Evolutionary conservation across 805 yeast species (phyloP), one percentile per base, ranked within the genome.

Genomic region (Wickerhamomyces canadensis): DNA sequence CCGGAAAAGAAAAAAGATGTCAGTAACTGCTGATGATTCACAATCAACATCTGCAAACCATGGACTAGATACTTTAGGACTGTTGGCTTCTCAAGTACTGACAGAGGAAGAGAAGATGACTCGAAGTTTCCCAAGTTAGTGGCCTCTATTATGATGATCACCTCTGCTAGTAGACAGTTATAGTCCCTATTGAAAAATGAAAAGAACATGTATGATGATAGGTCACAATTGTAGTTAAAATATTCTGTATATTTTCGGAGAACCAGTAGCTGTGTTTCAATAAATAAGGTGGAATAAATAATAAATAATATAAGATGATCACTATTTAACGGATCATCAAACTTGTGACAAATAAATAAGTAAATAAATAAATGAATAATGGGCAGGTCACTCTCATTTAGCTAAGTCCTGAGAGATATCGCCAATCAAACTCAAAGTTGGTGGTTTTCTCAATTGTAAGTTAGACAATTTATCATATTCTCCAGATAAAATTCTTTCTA

Each of bases 401-500:
- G 40, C 19, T 16, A 42, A 31, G 5, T 38, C 43, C 4, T 19
- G 28, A 8, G 42, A 38, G 22, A 36, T 26, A 21, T 42, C 46
- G 8, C 46, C 46, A 33, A 43, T 32, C 24, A 42, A 27, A 8
- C 21, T 17, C 6, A 35, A 26, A 9, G 40, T n/a, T n/a, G n/a
- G 35, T 9, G 23, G 31, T 14, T 33, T 14, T 45, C 72, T 74
- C 53, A 68, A 66, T 65, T 74, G 76, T 54, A 79, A 66, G 37
- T 73, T 74, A 21, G 77, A 71, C 52, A 79, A 65, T 52, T 69
- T 78, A 62, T 85, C 95, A 63, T 86, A 85, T 57, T 86, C 93
- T 42, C 95, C 95, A 41, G 80, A 74, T 54, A 85, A 70, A 48
- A 85, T 83, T 58, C 93, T 73, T 49, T 87, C 91, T 47, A 86